Percentiles rank a stretch among this genome's conserved stretches.
phyloP scores from a whole-genome alignment of 805 yeast genomes.

The Metschnikowia colocasiae region DNA sequence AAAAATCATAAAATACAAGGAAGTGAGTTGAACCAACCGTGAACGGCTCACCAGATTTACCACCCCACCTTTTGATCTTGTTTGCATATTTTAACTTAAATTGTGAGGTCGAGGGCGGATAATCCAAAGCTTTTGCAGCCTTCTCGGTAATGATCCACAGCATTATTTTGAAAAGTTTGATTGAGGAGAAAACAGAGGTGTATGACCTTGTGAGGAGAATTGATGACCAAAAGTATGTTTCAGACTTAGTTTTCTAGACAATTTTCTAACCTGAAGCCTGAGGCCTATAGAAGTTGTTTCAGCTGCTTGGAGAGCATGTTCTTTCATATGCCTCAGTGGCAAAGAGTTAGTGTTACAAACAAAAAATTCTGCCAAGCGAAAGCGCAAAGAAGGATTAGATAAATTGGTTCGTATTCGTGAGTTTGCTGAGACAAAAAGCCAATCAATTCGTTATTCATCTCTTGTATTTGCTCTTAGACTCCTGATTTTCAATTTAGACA shows the following conservation, averaged over 20 bases:
- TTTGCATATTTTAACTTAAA: not conserved
- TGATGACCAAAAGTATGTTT: not conserved
- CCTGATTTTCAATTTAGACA: slow-evolving; percentile 6
- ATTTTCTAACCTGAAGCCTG: not conserved
- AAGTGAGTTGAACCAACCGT: not conserved
- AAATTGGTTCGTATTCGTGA: slow-evolving; percentile 6
- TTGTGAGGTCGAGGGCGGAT: not conserved
- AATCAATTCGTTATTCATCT: slow-evolving; percentile 10
- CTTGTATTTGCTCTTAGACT: slow-evolving; percentile 10
- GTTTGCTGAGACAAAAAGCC: slow-evolving; percentile 10
- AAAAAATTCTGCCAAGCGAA: not conserved
- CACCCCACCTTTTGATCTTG: not conserved
- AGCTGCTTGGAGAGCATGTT: not conserved
- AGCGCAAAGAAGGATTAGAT: not conserved
- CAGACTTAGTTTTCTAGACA: not conserved
- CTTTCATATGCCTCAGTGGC: slow-evolving; percentile 2
- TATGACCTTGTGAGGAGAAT: not conserved
- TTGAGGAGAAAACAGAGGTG: not conserved
- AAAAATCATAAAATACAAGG: not conserved
- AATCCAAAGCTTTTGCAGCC: not conserved
- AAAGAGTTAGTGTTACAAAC: not conserved
- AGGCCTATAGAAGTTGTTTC: not conserved
- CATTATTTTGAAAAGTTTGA: not conserved
- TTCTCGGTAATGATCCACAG: not conserved
- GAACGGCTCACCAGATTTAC: not conserved